Percentiles rank a stretch among this genome's conserved stretches.
Conservation (phyloP, 441 rosid species). For the Capsella rubella region DNA sequence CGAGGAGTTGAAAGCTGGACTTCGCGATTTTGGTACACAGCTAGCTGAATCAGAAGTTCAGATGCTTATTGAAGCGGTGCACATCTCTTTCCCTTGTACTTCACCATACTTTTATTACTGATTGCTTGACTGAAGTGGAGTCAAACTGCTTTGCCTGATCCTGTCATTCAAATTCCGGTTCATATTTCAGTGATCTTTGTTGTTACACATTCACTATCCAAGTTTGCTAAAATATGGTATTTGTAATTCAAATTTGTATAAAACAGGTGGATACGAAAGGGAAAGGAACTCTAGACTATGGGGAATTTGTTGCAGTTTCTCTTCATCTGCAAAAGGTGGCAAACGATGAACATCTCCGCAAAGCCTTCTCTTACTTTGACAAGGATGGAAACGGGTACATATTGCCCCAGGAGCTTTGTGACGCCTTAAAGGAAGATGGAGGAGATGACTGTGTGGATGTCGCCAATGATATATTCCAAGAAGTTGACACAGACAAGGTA, state of each 20-base stretch:
- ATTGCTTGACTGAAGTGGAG: slow-evolving; percentile 22
- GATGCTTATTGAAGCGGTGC: slow-evolving; percentile 97
- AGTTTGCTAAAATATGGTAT: slow-evolving; percentile 16
- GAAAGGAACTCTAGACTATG: slow-evolving; percentile 87
- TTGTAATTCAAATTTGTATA: slow-evolving; percentile 23
- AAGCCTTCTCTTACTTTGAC: slow-evolving; percentile 97
- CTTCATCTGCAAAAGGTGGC: slow-evolving; percentile 95
- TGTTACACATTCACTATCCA: neutral
- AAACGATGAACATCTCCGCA: slow-evolving; percentile 94
- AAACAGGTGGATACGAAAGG: slow-evolving; percentile 91
- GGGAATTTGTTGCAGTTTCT: slow-evolving; percentile 94
- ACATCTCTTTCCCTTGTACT: slow-evolving; percentile 44
- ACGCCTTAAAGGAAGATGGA: slow-evolving; percentile 95
- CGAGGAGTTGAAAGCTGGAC: slow-evolving; percentile 92
- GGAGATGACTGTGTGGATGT: slow-evolving; percentile 87
- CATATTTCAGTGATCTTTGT: neutral
- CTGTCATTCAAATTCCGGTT: slow-evolving; percentile 9
- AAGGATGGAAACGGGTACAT: slow-evolving; percentile 90
- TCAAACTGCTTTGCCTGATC: slow-evolving; percentile 15
- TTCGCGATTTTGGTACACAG: slow-evolving; percentile 71
- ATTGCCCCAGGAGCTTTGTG: slow-evolving; percentile 88
- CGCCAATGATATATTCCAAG: slow-evolving; percentile 97
- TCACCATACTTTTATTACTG: slow-evolving; percentile 1
- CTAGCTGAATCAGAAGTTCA: slow-evolving; percentile 95
- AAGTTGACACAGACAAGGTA: slow-evolving; percentile 99